A percentile compares a stretch with the other conserved stretches of the same genome.
Evolutionary conservation across 441 rosid species (phyloP).

Genomic region (Flueggea neowawraea): DNA sequence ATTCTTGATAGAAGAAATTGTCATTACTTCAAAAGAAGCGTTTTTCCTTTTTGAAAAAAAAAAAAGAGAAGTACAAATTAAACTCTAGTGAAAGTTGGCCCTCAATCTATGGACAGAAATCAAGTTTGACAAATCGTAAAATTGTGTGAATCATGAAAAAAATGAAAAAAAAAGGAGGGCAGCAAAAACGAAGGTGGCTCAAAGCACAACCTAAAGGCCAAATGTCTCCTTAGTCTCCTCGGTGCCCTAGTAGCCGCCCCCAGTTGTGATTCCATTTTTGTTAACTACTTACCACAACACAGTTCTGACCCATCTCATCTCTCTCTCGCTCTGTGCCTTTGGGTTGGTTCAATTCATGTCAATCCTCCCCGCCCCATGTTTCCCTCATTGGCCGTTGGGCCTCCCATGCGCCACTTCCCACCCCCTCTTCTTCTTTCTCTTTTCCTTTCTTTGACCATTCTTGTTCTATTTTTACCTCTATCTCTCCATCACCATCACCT

Average conservation of each 20-base stretch:
- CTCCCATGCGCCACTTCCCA: constrained; percentile 60
- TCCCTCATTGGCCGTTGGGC: constrained; percentile 39
- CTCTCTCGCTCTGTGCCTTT: not conserved
- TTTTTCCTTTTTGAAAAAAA: too few species aligned
- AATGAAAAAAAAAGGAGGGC: not conserved
- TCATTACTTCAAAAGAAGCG: too few species aligned
- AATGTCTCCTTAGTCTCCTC: constrained; percentile 16
- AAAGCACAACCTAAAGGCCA: constrained; percentile 44
- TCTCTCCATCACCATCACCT: too few species aligned
- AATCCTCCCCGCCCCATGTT: constrained; percentile 25
- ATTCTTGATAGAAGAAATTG: too few species aligned
- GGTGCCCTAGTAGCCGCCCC: constrained; percentile 33
- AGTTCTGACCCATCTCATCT: not conserved
- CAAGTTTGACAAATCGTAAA: too few species aligned
- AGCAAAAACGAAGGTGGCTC: constrained; percentile 29
- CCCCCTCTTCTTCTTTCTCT: constrained; percentile 5
- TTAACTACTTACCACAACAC: constrained; percentile 4
- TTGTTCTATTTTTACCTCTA: not conserved
- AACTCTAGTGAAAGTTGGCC: too few species aligned
- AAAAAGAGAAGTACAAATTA: too few species aligned
- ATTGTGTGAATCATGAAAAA: not conserved
- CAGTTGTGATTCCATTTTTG: constrained; percentile 17
- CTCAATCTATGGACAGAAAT: too few species aligned
- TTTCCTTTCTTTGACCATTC: not conserved
- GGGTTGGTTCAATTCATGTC: not conserved